phyloP scores from a whole-genome alignment of 495 filamentous ascomycete genomes.

The Filosporella fistucella region DNA sequence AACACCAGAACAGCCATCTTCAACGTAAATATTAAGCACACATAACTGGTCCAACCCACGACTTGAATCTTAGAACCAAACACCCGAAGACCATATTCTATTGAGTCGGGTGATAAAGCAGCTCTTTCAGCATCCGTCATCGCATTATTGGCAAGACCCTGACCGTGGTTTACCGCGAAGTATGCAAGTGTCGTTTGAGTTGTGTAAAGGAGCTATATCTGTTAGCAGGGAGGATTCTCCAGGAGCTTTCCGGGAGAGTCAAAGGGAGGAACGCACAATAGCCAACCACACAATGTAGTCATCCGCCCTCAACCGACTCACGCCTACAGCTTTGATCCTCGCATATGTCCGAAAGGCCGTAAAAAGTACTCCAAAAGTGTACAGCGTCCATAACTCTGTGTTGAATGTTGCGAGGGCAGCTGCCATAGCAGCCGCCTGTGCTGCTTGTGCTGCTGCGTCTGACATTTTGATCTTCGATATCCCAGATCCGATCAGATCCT shows the following conservation, averaged over 20 bases:
- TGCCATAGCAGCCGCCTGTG: conserved; percentile 27
- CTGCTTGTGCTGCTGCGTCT: conserved; percentile 22
- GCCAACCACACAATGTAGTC: conserved; percentile 38
- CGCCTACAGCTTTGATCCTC: conserved; percentile 30
- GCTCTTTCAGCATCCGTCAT: conserved; percentile 51
- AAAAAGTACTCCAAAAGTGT: conserved; percentile 31
- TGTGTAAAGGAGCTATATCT: conserved; percentile 31
- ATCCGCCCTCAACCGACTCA: conserved; percentile 29
- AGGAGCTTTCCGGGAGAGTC: too few species aligned
- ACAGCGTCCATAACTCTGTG: conserved; percentile 42
- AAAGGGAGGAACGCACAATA: conserved; percentile 30
- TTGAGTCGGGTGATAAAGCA: conserved; percentile 36
- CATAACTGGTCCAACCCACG: conserved; percentile 54
- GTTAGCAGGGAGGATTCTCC: too few species aligned
- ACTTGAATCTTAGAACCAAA: conserved; percentile 57
- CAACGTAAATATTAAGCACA: conserved; percentile 50
- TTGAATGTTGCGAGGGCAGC: conserved; percentile 30
- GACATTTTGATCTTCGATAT: conserved; percentile 12
- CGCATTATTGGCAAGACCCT: conserved; percentile 56
- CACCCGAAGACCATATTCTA: conserved; percentile 45
- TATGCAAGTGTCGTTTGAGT: conserved; percentile 33
- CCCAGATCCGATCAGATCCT: too few species aligned
- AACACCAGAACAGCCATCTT: conserved; percentile 57
- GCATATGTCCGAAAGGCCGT: conserved; percentile 33
- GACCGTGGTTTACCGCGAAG: conserved; percentile 35